A percentile compares a stretch with the other conserved stretches of the same genome.
These are phyloP conservation scores for Fusarium scirpi DNA, from an alignment of 2,329 filamentous ascomycete species.

Conservation along the genomic window DNA sequence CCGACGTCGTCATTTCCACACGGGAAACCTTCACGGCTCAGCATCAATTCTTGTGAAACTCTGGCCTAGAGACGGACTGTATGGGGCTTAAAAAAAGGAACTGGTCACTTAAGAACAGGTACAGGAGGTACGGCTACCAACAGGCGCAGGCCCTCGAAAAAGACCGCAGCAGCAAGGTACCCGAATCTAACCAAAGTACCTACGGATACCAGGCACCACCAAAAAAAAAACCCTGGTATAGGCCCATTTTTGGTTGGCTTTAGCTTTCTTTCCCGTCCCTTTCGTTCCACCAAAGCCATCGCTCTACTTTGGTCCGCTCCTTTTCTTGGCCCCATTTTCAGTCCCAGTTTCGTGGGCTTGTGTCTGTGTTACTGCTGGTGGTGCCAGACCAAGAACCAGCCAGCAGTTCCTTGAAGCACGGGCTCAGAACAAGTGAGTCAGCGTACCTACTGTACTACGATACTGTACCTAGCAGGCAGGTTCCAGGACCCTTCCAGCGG, in stretches of 20 bases:
- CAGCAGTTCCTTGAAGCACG: conserved; percentile 6
- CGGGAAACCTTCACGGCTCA: conserved; percentile 12
- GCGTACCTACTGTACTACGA: neutral
- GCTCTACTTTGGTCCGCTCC: conserved; percentile 10
- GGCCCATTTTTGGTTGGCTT: conserved; percentile 19
- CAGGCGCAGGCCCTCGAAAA: conserved; percentile 14
- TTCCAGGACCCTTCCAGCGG: neutral
- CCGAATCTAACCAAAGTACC: conserved; percentile 22
- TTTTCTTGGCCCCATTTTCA: conserved; percentile 24
- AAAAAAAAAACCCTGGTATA: neutral
- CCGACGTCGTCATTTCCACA: conserved; percentile 28
- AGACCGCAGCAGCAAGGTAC: conserved; percentile 32
- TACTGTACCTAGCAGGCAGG: neutral
- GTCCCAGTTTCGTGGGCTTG: conserved; percentile 14
- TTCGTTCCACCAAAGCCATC: neutral
- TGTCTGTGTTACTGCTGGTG: conserved; percentile 1
- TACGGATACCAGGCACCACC: conserved; percentile 2
- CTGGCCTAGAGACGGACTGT: conserved; percentile 4
- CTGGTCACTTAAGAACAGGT: conserved; percentile 1
- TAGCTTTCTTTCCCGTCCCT: conserved; percentile 26
- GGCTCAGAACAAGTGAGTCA: conserved; percentile 1
- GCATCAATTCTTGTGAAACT: conserved; percentile 35
- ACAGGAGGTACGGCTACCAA: conserved; percentile 2
- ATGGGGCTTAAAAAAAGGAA: conserved; percentile 6
- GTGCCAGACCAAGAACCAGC: conserved; percentile 14